These are phyloP conservation scores for Botrytis paeoniae DNA, from an alignment of 2,329 filamentous ascomycete species.

Conservation along the genomic window DNA sequence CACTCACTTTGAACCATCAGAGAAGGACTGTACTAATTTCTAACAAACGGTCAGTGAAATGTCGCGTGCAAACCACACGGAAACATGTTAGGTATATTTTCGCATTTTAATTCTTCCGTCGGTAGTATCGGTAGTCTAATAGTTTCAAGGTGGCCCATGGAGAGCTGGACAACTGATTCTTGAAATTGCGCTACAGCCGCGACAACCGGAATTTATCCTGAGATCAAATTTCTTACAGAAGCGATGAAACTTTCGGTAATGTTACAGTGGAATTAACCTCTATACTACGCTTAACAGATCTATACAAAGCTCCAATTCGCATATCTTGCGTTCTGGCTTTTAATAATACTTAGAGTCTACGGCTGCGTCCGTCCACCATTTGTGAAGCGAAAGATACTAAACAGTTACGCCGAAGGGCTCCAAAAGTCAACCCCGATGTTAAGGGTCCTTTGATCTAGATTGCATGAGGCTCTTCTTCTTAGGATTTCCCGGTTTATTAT, in stretches of 20 bases:
- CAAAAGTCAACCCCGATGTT: conserved; percentile 1
- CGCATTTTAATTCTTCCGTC: conserved; percentile 9
- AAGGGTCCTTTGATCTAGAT: conserved; percentile 19
- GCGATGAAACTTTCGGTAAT: not conserved
- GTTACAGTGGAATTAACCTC: not conserved
- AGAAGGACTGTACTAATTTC: not conserved
- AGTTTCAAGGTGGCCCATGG: not conserved
- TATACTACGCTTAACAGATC: not conserved
- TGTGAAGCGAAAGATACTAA: not conserved
- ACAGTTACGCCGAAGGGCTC: not conserved
- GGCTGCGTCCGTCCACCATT: not conserved
- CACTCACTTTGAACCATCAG: not conserved
- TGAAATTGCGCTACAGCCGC: conserved; percentile 8
- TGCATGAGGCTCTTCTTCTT: conserved; percentile 17
- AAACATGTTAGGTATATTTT: not conserved
- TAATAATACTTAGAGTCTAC: not conserved
- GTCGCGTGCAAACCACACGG: conserved; percentile 5
- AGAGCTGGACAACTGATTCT: not conserved
- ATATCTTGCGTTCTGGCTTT: not conserved
- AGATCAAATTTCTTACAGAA: not conserved
- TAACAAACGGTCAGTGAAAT: conserved; percentile 5
- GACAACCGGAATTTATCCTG: not conserved
- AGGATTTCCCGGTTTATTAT: conserved; percentile 3
- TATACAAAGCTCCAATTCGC: not conserved
- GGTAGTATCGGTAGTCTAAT: not conserved